phyloP scores from a whole-genome alignment of 257 asterid genomes.

The Cruciata laevipes region DNA sequence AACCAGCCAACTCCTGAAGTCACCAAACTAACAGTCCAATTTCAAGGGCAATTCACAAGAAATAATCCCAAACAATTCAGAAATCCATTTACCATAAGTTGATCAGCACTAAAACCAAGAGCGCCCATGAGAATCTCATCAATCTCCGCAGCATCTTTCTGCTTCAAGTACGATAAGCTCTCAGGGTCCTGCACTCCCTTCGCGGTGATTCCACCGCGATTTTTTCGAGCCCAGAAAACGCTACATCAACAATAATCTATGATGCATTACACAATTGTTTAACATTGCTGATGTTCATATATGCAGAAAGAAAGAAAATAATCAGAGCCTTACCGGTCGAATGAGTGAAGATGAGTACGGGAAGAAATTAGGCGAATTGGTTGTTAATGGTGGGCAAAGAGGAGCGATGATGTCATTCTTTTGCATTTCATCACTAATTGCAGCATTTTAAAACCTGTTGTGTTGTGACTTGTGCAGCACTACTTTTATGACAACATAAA shows the following conservation, averaged over 20 bases:
- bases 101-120: constrained; percentile 92
- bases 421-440: constrained; percentile 1
- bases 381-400: not conserved
- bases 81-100: constrained; percentile 59
- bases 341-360: constrained; percentile 9
- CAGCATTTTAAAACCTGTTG: not conserved
- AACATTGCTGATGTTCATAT: too few species aligned
- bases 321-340: constrained; percentile 20
- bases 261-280: not conserved
- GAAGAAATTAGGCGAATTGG: constrained; percentile 5
- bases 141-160: constrained; percentile 78
- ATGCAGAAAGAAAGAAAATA: too few species aligned
- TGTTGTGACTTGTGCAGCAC: too few species aligned
- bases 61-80: not conserved
- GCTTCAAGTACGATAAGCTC: constrained; percentile 54
- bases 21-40: constrained; percentile 6
- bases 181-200: constrained; percentile 44
- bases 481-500: too few species aligned
- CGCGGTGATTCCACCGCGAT: constrained; percentile 23
- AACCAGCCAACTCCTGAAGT: constrained; percentile 90
- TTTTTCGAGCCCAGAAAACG: constrained; percentile 22
- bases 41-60: constrained; percentile 1
- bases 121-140: constrained; percentile 95
- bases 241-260: constrained; percentile 26
- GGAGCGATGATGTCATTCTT: constrained; percentile 1